Evolutionary conservation across 2,329 filamentous ascomycete genomes (phyloP).

Genomic region (Claviceps quebecensis): DNA sequence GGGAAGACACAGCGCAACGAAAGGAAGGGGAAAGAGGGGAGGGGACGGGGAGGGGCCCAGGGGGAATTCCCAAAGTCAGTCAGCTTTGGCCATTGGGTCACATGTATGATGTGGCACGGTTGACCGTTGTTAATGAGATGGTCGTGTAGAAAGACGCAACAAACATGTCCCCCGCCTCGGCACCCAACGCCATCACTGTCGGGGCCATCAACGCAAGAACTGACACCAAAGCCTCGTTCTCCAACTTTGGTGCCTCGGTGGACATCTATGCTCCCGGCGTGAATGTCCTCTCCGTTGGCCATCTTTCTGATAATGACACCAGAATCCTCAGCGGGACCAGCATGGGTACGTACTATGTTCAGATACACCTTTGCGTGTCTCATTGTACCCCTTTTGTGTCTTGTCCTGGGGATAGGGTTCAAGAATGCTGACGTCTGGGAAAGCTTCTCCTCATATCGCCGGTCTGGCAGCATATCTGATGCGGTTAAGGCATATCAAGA

Average conservation of each 20-base stretch:
- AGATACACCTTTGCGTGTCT: no score
- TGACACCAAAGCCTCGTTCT: constrained; percentile 37
- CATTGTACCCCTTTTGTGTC: no score
- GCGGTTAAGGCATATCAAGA: constrained; percentile 34
- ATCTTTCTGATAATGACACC: constrained; percentile 31
- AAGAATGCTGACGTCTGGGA: background rate
- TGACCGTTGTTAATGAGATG: no score
- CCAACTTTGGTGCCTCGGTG: constrained; percentile 41
- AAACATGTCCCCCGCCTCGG: constrained; percentile 39
- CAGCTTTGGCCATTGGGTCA: no score
- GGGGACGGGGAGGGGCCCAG: no score
- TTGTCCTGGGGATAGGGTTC: no score
- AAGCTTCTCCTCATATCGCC: constrained; percentile 50
- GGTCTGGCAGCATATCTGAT: constrained; percentile 58
- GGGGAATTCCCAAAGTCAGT: no score
- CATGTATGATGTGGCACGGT: no score
- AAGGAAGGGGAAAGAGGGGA: no score
- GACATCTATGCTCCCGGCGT: constrained; percentile 45
- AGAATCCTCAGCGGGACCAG: constrained; percentile 38
- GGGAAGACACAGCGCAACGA: no score
- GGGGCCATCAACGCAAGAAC: constrained; percentile 40
- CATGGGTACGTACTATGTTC: constrained; percentile 29
- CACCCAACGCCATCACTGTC: constrained; percentile 42
- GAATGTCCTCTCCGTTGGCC: constrained; percentile 37
- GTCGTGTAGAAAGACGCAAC: constrained; percentile 28